phyloP scores from a whole-genome alignment of 1,139 yeast genomes.

The Sugiyamaella pinicola region DNA sequence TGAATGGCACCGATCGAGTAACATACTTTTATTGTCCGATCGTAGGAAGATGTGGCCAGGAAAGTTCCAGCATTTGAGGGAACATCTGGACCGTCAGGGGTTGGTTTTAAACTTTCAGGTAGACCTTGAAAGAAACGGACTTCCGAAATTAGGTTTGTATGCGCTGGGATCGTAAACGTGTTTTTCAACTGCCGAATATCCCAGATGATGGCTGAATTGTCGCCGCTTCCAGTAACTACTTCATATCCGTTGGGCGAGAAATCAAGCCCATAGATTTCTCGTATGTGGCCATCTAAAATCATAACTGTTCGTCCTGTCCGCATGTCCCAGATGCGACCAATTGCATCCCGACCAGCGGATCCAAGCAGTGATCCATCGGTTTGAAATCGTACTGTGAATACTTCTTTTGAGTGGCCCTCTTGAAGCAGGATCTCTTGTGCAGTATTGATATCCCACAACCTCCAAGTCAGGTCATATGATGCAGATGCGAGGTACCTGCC shows the following conservation, averaged over 20 bases:
- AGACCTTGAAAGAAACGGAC: conserved; percentile 53
- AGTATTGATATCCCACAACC: conserved; percentile 72
- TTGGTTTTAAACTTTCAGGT: conserved; percentile 27
- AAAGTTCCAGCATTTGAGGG: conserved; percentile 48
- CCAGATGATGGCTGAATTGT: conserved; percentile 81
- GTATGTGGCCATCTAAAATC: conserved; percentile 65
- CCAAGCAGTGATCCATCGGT: conserved; percentile 76
- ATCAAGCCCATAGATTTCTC: conserved; percentile 69
- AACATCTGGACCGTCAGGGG: conserved; percentile 30
- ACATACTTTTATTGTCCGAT: conserved; percentile 54
- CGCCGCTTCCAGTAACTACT: conserved; percentile 83
- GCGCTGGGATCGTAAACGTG: conserved; percentile 68
- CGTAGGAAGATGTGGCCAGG: conserved; percentile 69
- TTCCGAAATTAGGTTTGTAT: conserved; percentile 70
- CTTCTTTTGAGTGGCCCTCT: conserved; percentile 85
- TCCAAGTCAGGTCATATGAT: conserved; percentile 87
- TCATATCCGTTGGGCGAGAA: conserved; percentile 80
- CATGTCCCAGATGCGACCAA: conserved; percentile 81
- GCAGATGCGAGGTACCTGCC: conserved; percentile 63
- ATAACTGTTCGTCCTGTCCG: conserved; percentile 72
- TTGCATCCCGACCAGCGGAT: conserved; percentile 79
- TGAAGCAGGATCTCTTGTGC: conserved; percentile 56
- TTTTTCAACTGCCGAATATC: conserved; percentile 63
- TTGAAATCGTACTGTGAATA: conserved; percentile 66
- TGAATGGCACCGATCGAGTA: no score